Evolutionary conservation across 495 filamentous ascomycete species (phyloP), one percentile per base, ranked within the genome.

Genomic region (Penicillium longicatenatum): DNA sequence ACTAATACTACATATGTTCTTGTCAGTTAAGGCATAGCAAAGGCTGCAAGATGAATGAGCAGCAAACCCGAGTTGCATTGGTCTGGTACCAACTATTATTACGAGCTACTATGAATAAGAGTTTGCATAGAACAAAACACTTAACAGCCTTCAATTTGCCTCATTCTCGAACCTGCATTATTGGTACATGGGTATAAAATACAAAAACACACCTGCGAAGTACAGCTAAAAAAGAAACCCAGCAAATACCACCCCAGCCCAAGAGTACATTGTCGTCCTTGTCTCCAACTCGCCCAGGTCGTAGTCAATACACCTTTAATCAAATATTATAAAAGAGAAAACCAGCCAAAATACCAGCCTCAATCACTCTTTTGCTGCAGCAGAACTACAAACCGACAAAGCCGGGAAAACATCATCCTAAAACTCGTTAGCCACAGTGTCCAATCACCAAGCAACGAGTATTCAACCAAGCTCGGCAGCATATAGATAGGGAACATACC

Each of bases 401-500:
- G 33, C 47, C 48, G 64, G 57, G 41, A 49, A 51, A 30, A 54
- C 50, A 48, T 72, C 70, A 62, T 72, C 70, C 70, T 72, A 57
- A 11, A 52, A 52, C 14, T 3, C 8, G 31, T 53, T 42, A 53
- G 52, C 16, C 37, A 39, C 37, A 39, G 3, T 9, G 17, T 8
- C 26, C 9, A 46, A 46, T 12, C 14, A 26, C 26, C 7, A 26
- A 26, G 1, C 26, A 26, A 26, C 26, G 7, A 6, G 4, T 6
- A 26, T 6, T 6, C 26, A 6, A 26, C 26, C 26, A 26, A 26
- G 26, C 7, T 6, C 26, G 26, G 26, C 26, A 26, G 26, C 3
- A 26, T 26, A 1, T 26, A 26, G 26, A 26, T 2, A 26, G 12
- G 31, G 22, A 42, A 68, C 79, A 51, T 57, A 83, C 80, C 76